Evolutionary conservation across 2,329 filamentous ascomycete genomes (phyloP).

Genomic region (Salinomyces thailandicus): DNA sequence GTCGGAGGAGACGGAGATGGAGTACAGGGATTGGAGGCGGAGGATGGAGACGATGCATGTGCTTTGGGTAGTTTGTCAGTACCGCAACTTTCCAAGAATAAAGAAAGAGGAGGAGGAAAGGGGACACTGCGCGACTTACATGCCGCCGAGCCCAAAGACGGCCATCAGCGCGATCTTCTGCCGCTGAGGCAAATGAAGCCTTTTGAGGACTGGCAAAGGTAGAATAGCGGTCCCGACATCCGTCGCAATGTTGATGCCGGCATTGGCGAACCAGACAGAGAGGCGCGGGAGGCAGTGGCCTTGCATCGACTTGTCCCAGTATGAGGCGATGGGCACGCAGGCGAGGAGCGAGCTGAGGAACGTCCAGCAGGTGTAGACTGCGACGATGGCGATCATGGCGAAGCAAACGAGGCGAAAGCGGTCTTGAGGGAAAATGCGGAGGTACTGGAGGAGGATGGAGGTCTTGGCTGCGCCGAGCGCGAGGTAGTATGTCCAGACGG

Average conservation of each 20-base stretch:
- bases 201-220: conserved; percentile 25
- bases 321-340: conserved; percentile 33
- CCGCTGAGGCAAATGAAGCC: conserved; percentile 24
- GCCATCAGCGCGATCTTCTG: conserved; percentile 25
- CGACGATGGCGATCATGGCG: conserved; percentile 22
- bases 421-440: conserved; percentile 34
- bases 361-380: conserved; percentile 23
- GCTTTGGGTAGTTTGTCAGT: conserved; percentile 8
- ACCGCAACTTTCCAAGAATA: too few relatives aligned
- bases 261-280: conserved; percentile 31
- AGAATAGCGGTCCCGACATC: conserved; percentile 26
- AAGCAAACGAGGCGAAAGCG: conserved; percentile 26
- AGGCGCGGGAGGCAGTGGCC: conserved; percentile 30
- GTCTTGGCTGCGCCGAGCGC: conserved; percentile 32
- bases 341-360: conserved; percentile 31
- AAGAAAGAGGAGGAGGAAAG: conserved; percentile 21
- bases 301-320: conserved; percentile 28
- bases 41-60: conserved; percentile 26
- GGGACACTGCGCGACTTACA: too few relatives aligned
- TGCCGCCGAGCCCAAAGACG: conserved; percentile 27
- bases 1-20: conserved; percentile 18
- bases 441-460: conserved; percentile 41
- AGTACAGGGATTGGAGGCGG: conserved; percentile 22
- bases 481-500: conserved; percentile 33
- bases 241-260: conserved; percentile 27